A percentile compares a stretch with the other conserved stretches of the same genome.
Evolutionary conservation across 176 grass and related monocot species (phyloP).

Genomic region (Aegilops bicornis): DNA sequence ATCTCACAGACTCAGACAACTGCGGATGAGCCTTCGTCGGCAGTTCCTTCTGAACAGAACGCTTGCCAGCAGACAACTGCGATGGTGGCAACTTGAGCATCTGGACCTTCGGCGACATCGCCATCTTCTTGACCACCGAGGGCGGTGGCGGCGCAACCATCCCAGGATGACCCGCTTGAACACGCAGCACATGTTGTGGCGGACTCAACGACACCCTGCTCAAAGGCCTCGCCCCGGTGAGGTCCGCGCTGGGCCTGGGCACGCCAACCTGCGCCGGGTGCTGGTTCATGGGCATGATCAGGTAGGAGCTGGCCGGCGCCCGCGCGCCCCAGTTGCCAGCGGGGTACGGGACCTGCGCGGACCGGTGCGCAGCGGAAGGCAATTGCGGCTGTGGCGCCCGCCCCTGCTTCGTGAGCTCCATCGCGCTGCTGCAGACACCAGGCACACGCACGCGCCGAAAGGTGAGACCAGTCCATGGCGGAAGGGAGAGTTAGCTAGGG

Average conservation of each 20-base stretch:
- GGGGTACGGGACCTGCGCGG: conserved; percentile 20
- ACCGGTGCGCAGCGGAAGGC: background rate
- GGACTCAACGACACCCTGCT: conserved; percentile 21
- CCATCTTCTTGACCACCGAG: conserved; percentile 21
- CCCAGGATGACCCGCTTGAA: conserved; percentile 2
- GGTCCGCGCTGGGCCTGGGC: background rate
- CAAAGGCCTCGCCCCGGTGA: background rate
- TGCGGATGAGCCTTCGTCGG: conserved; percentile 23
- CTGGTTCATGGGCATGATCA: conserved; percentile 35
- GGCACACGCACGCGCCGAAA: background rate
- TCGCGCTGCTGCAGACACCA: background rate
- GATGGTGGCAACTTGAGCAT: background rate
- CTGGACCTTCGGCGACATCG: conserved; percentile 31
- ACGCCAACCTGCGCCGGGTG: conserved; percentile 23
- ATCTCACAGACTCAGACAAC: conserved; percentile 43
- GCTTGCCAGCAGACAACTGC: conserved; percentile 28
- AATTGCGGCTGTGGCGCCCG: background rate
- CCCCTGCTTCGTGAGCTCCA: conserved; percentile 40
- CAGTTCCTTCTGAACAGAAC: conserved; percentile 28
- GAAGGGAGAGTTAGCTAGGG: background rate
- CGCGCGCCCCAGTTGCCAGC: background rate
- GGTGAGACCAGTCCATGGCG: background rate
- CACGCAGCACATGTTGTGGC: conserved; percentile 8
- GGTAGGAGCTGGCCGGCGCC: conserved; percentile 7
- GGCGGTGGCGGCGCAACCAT: background rate